A percentile compares a stretch with the other conserved stretches of the same genome.
These are phyloP conservation scores for Sclerotinia nivalis DNA, from an alignment of 2,329 filamentous ascomycete species.

Conservation along the genomic window DNA sequence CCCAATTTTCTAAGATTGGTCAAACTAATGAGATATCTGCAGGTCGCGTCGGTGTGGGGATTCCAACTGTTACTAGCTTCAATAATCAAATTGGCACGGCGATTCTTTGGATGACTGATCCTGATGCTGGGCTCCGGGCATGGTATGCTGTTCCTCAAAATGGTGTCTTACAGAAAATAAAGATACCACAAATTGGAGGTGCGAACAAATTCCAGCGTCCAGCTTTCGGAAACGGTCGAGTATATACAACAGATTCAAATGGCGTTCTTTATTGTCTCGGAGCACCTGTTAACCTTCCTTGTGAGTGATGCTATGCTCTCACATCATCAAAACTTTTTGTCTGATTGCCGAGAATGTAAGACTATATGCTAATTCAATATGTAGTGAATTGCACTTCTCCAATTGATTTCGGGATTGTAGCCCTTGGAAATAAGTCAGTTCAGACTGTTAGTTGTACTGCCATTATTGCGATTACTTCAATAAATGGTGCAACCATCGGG, in stretches of 20 bases:
- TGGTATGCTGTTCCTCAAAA: slow-evolving; percentile 45
- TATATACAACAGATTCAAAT: slow-evolving; percentile 40
- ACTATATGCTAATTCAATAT: background rate
- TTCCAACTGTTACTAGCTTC: slow-evolving; percentile 43
- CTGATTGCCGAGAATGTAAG: too few species aligned
- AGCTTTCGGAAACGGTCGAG: slow-evolving; percentile 43
- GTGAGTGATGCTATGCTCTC: background rate
- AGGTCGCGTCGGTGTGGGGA: slow-evolving; percentile 41
- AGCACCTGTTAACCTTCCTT: slow-evolving; percentile 43
- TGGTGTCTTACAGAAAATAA: slow-evolving; percentile 40
- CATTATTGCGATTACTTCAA: slow-evolving; percentile 41
- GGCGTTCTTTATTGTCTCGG: slow-evolving; percentile 38
- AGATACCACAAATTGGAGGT: slow-evolving; percentile 41
- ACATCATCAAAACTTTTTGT: background rate
- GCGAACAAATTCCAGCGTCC: slow-evolving; percentile 45
- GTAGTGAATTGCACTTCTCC: slow-evolving; percentile 42
- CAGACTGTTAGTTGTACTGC: slow-evolving; percentile 40
- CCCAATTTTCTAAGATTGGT: slow-evolving; percentile 41
- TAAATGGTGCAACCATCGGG: slow-evolving; percentile 39
- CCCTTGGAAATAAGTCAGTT: slow-evolving; percentile 35
- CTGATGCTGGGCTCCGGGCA: slow-evolving; percentile 43
- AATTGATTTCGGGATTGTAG: slow-evolving; percentile 42
- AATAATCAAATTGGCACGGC: slow-evolving; percentile 42
- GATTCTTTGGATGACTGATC: slow-evolving; percentile 45
- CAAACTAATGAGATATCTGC: slow-evolving; percentile 39